Evolutionary conservation across 306 rosid species (phyloP), one percentile per base, ranked within the genome.

Genomic region (Urtica urens): DNA sequence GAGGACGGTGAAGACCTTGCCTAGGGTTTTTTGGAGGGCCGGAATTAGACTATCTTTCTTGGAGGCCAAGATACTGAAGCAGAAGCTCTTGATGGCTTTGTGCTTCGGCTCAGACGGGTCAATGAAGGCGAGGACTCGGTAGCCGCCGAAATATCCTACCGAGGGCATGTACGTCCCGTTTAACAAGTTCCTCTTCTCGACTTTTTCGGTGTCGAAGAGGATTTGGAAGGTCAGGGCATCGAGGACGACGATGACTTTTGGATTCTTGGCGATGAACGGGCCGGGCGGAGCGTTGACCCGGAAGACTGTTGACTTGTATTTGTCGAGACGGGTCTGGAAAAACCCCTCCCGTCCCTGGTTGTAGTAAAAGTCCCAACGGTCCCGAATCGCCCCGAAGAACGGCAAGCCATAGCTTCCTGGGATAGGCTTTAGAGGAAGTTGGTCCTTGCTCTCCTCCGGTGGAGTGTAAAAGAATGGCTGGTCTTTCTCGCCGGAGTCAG

Each of bases 91-190:
- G 38, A 86, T 24, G 4, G 47, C 29, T 0, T 40, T 10, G 55
- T 86, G 93, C 2, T 62, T 59, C 3, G 83, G 65, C 21, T 86
- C 96, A 0, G 69, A 25, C 0, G 93, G 78, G 60, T 86, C 93
- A 0, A 86, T 70, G 45, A 42, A 79, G 1, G 93, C 65, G 38
- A 78, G 69, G 21, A 73, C 70, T 1, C 93, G 81, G 69, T 72
- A 25, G 18, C 85, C 81, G 2, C 90, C 93, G 47, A 90, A 76
- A 74, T 72, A 74, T 10, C 53, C 13, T 2, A 67, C 46, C 35
- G 96, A 67, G 5, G 96, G 86, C 90, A 79, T 86, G 79, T 46
- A 86, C 3, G 96, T 86, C 25, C 96, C 96, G 37, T 69, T 77
- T 10, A 86, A 67, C 16, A 86, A 72, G 57, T 82, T 26, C 0